These are phyloP conservation scores for Endotrypanum monterogeii DNA, from an alignment of 208 protist species.

Conservation along the genomic window DNA sequence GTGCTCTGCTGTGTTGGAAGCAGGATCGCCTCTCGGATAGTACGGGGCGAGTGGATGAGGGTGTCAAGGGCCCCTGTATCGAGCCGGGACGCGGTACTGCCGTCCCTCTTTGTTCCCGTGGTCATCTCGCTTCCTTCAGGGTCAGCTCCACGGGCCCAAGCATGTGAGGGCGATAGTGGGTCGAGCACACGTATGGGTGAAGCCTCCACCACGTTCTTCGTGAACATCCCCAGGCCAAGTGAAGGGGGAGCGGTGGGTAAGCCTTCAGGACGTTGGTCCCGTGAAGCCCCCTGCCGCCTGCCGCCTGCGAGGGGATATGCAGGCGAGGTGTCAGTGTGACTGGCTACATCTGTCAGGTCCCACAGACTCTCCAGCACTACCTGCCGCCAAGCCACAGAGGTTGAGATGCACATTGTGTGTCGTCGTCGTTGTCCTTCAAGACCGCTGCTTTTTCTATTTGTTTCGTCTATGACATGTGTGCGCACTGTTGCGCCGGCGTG, in stretches of 20 bases:
- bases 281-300: background rate
- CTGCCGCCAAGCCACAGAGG: constrained; percentile 39
- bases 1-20: constrained; percentile 30
- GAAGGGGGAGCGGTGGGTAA: background rate
- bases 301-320: background rate
- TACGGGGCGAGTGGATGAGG: constrained; percentile 11
- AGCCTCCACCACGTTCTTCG: background rate
- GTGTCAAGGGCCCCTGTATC: background rate
- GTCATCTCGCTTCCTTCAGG: background rate
- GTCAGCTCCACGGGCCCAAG: background rate
- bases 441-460: background rate
- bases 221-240: background rate
- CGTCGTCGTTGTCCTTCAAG: background rate
- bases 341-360: constrained; percentile 18
- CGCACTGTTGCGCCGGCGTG: constrained; percentile 17
- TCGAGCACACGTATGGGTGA: constrained; percentile 9
- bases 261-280: background rate
- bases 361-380: constrained; percentile 36
- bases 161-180: background rate
- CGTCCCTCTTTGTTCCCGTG: background rate
- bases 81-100: background rate
- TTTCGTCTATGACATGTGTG: background rate
- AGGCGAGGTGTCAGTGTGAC: background rate
- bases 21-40: constrained; percentile 30
- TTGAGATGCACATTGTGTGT: constrained; percentile 13